These are phyloP conservation scores for Stramenopiles sp. DNA, from an alignment of 352 stramenopile species.

Conservation along the genomic window DNA sequence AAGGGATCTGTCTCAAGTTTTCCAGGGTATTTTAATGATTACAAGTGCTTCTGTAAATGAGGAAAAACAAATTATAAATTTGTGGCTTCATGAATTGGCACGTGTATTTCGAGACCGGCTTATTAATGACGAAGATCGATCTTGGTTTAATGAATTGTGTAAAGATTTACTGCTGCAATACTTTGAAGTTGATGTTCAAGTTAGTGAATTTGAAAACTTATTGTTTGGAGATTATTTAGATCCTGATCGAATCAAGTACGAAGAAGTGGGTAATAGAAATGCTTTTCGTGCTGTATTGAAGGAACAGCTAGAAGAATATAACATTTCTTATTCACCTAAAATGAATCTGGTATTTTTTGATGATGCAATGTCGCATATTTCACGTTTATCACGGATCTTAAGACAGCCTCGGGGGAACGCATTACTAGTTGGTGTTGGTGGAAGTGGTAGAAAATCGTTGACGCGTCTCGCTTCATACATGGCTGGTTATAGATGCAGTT, in stretches of 20 bases:
- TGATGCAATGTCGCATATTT: slow-evolving; percentile 78
- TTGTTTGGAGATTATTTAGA: slow-evolving; percentile 71
- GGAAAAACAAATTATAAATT: slow-evolving; percentile 45
- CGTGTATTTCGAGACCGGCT: slow-evolving; percentile 74
- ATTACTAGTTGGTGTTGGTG: slow-evolving; percentile 67
- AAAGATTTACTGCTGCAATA: slow-evolving; percentile 48
- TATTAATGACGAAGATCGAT: slow-evolving; percentile 52
- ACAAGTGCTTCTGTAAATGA: slow-evolving; percentile 33
- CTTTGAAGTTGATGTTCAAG: slow-evolving; percentile 47
- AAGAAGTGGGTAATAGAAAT: slow-evolving; percentile 39
- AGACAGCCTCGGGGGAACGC: slow-evolving; percentile 69
- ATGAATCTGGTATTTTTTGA: slow-evolving; percentile 87
- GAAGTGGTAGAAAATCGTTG: slow-evolving; percentile 63
- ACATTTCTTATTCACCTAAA: slow-evolving; percentile 66
- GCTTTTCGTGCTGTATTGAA: slow-evolving; percentile 52
- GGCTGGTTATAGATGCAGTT: slow-evolving; percentile 62
- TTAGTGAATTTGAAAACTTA: slow-evolving; percentile 60
- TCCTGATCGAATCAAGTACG: slow-evolving; percentile 44
- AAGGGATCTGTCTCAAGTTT: slow-evolving; percentile 70
- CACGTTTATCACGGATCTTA: slow-evolving; percentile 67
- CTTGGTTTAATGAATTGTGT: slow-evolving; percentile 60
- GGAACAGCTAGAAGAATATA: slow-evolving; percentile 80
- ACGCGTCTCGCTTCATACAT: slow-evolving; percentile 70
- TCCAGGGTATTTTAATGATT: slow-evolving; percentile 76
- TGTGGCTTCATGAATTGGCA: slow-evolving; percentile 72